phyloP scores from a whole-genome alignment of 345 rosid species.

The Hypericum androsaemum region DNA sequence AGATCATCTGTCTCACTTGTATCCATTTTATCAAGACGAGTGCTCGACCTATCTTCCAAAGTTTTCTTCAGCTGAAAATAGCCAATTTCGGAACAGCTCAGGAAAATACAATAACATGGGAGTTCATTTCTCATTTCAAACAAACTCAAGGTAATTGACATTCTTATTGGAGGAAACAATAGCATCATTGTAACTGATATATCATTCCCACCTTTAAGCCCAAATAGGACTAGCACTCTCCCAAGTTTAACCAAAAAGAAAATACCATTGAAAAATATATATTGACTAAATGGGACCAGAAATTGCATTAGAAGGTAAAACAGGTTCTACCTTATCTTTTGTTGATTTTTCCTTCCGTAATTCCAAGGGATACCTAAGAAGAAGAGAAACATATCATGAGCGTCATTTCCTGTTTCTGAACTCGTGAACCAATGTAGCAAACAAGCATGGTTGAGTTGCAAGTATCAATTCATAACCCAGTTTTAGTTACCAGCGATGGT shows the following conservation, averaged over 20 bases:
- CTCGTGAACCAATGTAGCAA: neutral
- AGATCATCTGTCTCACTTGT: conserved; percentile 29
- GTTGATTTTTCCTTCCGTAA: conserved; percentile 81
- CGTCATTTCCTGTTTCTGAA: neutral
- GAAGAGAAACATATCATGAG: neutral
- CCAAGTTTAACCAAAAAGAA: no score
- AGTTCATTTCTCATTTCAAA: neutral
- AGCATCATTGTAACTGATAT: neutral
- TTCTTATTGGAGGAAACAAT: neutral
- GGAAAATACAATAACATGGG: conserved; percentile 2
- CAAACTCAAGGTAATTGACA: neutral
- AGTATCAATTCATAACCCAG: neutral
- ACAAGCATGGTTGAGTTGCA: neutral
- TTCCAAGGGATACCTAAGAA: conserved; percentile 85
- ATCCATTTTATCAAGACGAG: conserved; percentile 31
- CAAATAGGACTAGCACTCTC: no score
- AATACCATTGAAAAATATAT: no score
- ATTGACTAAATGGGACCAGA: no score
- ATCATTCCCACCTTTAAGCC: neutral
- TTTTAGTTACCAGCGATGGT: conserved; percentile 62
- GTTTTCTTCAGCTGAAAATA: conserved; percentile 53
- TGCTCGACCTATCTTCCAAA: conserved; percentile 30
- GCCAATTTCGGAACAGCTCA: conserved; percentile 7
- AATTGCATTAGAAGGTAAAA: no score
- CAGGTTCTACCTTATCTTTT: conserved; percentile 61